Evolutionary conservation across 225 moss, liverwort and hornwort species (phyloP).

Genomic region (Neckera pumila): DNA sequence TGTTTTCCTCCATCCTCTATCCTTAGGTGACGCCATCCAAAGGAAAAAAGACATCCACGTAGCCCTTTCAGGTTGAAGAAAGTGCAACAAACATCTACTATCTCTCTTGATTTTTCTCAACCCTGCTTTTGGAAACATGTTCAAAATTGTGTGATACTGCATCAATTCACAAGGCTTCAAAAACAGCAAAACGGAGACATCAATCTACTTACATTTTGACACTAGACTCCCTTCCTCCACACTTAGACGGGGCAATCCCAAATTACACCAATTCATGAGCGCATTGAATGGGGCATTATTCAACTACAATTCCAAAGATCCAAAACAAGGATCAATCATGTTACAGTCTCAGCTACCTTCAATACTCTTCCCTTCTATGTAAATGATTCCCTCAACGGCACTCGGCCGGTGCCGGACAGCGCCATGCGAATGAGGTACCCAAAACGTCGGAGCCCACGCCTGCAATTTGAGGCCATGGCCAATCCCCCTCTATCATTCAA

Average conservation of each 20-base stretch:
- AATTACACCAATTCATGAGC: background rate
- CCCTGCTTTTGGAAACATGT: no score
- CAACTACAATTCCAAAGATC: constrained; percentile 5
- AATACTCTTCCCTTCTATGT: background rate
- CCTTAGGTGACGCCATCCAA: no score
- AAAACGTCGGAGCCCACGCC: background rate
- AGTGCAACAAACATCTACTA: no score
- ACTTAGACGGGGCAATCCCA: background rate
- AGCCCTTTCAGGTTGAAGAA: no score
- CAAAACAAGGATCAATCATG: constrained; percentile 28
- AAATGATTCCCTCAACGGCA: background rate
- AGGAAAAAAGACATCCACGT: no score
- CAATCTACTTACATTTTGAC: background rate
- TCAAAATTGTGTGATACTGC: no score
- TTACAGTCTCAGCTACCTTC: constrained; percentile 14
- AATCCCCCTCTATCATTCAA: background rate
- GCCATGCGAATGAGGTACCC: background rate
- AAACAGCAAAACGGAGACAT: background rate
- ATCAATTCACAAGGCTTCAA: no score
- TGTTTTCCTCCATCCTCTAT: no score
- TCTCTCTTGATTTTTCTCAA: no score
- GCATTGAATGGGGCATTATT: constrained; percentile 8
- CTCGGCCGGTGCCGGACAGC: background rate
- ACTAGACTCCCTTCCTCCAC: background rate
- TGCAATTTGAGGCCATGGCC: background rate